phyloP scores from a whole-genome alignment of 257 asterid genomes.

The Penstemon davidsonii region DNA sequence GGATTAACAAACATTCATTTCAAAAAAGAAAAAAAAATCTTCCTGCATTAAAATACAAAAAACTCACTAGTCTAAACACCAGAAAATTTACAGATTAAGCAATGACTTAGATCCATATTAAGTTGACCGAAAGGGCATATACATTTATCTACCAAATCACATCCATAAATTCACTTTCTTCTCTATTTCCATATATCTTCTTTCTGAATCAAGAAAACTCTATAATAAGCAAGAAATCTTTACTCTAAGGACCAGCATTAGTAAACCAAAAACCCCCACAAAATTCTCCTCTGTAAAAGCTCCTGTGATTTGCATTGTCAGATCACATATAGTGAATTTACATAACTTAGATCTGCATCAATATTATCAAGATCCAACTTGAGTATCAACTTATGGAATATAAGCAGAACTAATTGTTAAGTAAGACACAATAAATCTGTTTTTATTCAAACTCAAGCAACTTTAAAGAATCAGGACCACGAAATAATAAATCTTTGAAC shows the following conservation, averaged over 20 bases:
- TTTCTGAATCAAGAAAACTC: neutral
- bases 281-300: neutral
- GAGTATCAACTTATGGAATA: neutral
- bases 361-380: neutral
- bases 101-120: constrained; percentile 2
- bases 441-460: no score
- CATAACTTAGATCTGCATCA: neutral
- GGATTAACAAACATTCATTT: no score
- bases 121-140: neutral
- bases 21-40: neutral
- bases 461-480: no score
- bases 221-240: neutral
- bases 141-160: neutral
- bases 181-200: neutral
- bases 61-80: neutral
- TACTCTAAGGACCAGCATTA: neutral
- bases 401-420: neutral
- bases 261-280: neutral
- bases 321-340: no score
- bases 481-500: no score
- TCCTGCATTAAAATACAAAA: neutral
- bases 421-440: neutral
- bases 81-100: neutral
- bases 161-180: neutral
- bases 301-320: no score